Evolutionary conservation across 2,329 filamentous ascomycete species (phyloP).

Genomic region (Dothiorella sarmentorum): DNA sequence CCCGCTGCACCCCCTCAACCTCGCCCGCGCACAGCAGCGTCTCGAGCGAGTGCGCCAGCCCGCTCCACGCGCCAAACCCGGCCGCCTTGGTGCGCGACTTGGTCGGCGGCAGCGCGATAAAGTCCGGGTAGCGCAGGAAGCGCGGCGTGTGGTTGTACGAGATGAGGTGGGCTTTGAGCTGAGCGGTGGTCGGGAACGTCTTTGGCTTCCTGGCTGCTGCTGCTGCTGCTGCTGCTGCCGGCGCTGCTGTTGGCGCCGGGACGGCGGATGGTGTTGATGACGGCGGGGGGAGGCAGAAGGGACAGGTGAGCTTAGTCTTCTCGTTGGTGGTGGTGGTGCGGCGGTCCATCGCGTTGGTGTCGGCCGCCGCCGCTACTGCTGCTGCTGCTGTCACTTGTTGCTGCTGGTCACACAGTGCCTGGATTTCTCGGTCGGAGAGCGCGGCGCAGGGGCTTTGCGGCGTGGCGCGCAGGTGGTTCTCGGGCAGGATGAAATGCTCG

Average conservation of each 20-base stretch:
- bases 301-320: conserved; percentile 1
- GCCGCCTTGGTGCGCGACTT: conserved; percentile 15
- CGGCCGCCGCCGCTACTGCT: background rate
- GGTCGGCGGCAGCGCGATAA: conserved; percentile 6
- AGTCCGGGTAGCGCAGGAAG: conserved; percentile 9
- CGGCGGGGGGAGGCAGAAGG: no score
- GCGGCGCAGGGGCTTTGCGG: background rate
- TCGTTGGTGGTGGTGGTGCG: background rate
- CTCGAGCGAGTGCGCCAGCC: conserved; percentile 15
- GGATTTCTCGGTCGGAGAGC: background rate
- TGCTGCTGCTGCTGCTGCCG: no score
- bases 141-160: conserved; percentile 17
- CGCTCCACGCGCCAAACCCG: conserved; percentile 15
- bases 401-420: background rate
- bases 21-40: conserved; percentile 17
- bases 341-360: background rate
- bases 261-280: no score
- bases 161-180: conserved; percentile 7
- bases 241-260: no score
- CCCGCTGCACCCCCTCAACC: conserved; percentile 15
- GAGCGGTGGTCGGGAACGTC: background rate
- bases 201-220: no score
- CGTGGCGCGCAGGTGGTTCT: background rate
- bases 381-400: background rate
- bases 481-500: conserved; percentile 8